Percentiles rank a stretch among this genome's conserved stretches.
These are phyloP conservation scores for Prunus mume DNA, from an alignment of 306 rosid species.

Conservation along the genomic window DNA sequence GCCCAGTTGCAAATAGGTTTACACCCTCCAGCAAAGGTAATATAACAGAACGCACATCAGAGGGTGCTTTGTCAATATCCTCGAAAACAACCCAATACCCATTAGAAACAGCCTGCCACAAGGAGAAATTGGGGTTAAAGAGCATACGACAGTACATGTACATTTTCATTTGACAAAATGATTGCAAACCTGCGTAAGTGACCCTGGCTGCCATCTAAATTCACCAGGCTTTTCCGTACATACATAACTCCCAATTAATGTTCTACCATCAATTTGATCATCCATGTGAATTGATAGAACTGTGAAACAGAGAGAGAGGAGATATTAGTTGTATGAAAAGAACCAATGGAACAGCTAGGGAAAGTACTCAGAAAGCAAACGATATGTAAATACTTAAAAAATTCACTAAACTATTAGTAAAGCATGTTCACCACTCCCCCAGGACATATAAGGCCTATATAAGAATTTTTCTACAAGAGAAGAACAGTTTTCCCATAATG, in stretches of 20 bases:
- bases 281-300: conserved; percentile 91
- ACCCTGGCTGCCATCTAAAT: conserved; percentile 96
- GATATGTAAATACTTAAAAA: background rate
- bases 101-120: conserved; percentile 69
- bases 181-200: conserved; percentile 83
- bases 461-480: background rate
- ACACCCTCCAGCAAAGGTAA: conserved; percentile 75
- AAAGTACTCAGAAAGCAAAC: background rate
- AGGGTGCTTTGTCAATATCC: conserved; percentile 85
- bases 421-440: background rate
- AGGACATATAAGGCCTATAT: background rate
- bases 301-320: conserved; percentile 31
- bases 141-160: background rate
- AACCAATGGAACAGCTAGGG: background rate
- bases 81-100: conserved; percentile 96
- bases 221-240: conserved; percentile 90
- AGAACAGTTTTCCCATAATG: too few relatives aligned
- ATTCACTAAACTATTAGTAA: too few relatives aligned
- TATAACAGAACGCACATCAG: conserved; percentile 77
- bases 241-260: conserved; percentile 75
- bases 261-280: conserved; percentile 88
- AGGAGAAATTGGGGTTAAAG: background rate
- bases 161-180: background rate
- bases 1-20: conserved; percentile 58
- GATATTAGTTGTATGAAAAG: background rate